Percentiles rank a stretch among this genome's conserved stretches.
Evolutionary conservation across 768 basidiomycete genomes (phyloP).

Genomic region (Trametes elegans): DNA sequence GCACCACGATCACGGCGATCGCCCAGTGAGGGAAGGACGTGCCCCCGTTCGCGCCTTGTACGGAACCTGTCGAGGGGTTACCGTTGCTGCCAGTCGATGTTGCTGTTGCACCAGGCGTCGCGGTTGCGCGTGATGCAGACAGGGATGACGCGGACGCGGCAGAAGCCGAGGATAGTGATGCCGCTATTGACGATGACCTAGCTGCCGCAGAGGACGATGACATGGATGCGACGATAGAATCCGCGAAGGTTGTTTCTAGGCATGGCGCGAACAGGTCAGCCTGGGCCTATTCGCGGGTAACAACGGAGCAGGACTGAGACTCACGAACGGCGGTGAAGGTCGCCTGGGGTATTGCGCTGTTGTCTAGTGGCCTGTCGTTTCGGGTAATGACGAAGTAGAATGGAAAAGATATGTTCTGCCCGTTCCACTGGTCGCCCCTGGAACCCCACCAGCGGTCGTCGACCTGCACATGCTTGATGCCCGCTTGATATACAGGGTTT

Average conservation of each 20-base stretch:
- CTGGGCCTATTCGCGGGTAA: neutral
- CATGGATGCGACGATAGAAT: constrained; percentile 61
- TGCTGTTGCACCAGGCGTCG: constrained; percentile 19
- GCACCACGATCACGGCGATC: constrained; percentile 84
- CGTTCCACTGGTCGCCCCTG: constrained; percentile 44
- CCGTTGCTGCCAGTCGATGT: constrained; percentile 16
- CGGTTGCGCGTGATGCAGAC: constrained; percentile 21
- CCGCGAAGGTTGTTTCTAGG: constrained; percentile 73
- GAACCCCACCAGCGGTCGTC: constrained; percentile 68
- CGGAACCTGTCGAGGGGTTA: constrained; percentile 25
- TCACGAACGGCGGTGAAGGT: constrained; percentile 80
- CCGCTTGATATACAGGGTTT: constrained; percentile 54
- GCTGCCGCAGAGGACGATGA: constrained; percentile 44
- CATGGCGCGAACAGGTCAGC: neutral
- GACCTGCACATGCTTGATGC: constrained; percentile 51
- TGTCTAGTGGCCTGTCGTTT: constrained; percentile 51
- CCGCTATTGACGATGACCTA: constrained; percentile 37
- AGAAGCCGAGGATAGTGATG: constrained; percentile 38
- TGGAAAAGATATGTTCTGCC: constrained; percentile 56
- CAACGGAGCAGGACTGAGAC: constrained; percentile 34
- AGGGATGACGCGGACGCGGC: constrained; percentile 28
- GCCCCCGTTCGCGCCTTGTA: constrained; percentile 42
- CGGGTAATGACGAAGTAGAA: constrained; percentile 81
- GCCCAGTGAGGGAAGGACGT: constrained; percentile 82
- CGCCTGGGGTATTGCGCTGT: constrained; percentile 60